Evolutionary conservation across 495 filamentous ascomycete species (phyloP), one percentile per base, ranked within the genome.

Genomic region (Neurospora africana): DNA sequence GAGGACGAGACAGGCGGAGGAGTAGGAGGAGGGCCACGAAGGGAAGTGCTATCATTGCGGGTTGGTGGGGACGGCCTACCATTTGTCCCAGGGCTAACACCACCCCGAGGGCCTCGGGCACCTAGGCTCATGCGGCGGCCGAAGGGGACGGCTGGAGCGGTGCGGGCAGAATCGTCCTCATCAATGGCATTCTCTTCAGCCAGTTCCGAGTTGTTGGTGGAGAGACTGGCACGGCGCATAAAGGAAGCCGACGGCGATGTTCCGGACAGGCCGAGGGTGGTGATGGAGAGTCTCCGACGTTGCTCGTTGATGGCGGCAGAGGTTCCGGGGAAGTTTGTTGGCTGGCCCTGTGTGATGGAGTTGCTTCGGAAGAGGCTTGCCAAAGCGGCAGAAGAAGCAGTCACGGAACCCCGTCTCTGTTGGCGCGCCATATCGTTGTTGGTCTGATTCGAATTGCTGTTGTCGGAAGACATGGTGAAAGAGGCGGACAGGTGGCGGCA

Each of bases 51-150:
- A 74, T 69, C 72, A 35, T 76, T 75, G 21, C 79, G 79, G 33
- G 73, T 38, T 38, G 75, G 75, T 69, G 72, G 75, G 78, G 79
- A 73, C 38, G 76, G 80, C 83, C 77, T 88, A 88, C 86, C 86
- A 76, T 81, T 81, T 69, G 58, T 75, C 73, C 84, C 79, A 68
- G 86, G 85, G 74, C 85, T 88, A 39, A 75, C 78, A 70, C 80
- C 77, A 43, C 74, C 76, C 38, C 84, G 82, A 6, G 82, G 78
- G 65, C 78, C 79, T 72, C 92, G 88, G 35, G 93, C 38, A 17
- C 95, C 95, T 79, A 97, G 95, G 78, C 94, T 97, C 84, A 97
- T 88, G 27, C 95, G 90, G 68, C 95, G 89, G 11, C 88, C 88
- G 79, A 97, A 96, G 19, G 93, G 93, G 6, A 91, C 91, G 67